Percentiles rank a stretch among this genome's conserved stretches.
phyloP scores from a whole-genome alignment of 371 early-diverging fungal species.

The Mucor saturninus region DNA sequence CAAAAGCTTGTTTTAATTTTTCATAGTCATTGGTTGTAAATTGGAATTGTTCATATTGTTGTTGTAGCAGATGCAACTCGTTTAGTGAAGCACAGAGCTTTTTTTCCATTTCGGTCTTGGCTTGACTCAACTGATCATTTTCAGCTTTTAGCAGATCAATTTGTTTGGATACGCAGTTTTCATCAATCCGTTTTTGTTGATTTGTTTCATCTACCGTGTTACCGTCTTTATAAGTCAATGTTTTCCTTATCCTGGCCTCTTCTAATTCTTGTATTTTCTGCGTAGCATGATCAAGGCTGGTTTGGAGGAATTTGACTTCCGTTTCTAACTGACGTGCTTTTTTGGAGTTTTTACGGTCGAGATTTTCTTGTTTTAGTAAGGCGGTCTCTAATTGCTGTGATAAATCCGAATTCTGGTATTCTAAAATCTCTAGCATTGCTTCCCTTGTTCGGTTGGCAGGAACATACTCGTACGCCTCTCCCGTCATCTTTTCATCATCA shows the following conservation, averaged over 20 bases:
- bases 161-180: neutral
- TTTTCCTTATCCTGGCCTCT: constrained; percentile 10
- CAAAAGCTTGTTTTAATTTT: constrained; percentile 29
- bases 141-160: constrained; percentile 23
- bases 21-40: constrained; percentile 30
- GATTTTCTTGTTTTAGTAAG: constrained; percentile 12
- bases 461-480: constrained; percentile 5
- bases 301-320: constrained; percentile 25
- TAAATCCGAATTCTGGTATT: constrained; percentile 29
- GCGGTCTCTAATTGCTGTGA: constrained; percentile 20
- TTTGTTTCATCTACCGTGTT: constrained; percentile 5
- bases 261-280: constrained; percentile 31
- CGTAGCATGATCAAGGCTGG: constrained; percentile 29
- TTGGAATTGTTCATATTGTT: constrained; percentile 28
- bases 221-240: constrained; percentile 17
- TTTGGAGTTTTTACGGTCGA: constrained; percentile 18
- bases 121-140: constrained; percentile 39
- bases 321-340: constrained; percentile 24
- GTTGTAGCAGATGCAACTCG: constrained; percentile 31
- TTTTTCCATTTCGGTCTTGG: constrained; percentile 41
- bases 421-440: constrained; percentile 32
- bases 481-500: neutral
- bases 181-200: neutral
- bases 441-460: constrained; percentile 26
- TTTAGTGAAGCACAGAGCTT: constrained; percentile 21